Evolutionary conservation across 495 filamentous ascomycete species (phyloP).

Genomic region (Ascobolus immersus): DNA sequence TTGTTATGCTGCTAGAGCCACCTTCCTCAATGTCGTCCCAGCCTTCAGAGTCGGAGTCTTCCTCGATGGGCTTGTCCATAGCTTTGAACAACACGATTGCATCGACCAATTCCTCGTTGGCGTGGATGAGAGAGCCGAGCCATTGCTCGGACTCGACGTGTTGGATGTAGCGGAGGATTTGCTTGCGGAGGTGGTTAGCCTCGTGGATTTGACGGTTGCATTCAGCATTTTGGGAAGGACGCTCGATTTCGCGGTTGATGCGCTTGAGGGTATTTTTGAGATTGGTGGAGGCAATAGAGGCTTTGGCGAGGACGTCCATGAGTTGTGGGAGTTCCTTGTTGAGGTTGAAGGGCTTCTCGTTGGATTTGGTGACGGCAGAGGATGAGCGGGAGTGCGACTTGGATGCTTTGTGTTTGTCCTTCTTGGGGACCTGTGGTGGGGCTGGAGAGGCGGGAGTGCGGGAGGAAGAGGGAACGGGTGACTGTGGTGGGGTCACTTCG

Average conservation of each 20-base stretch:
- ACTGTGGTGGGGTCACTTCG: constrained; percentile 1
- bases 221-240: constrained; percentile 60
- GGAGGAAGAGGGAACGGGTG: constrained; percentile 6
- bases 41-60: constrained; percentile 83
- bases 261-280: constrained; percentile 67
- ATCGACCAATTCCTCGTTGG: constrained; percentile 67
- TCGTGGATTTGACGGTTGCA: constrained; percentile 54
- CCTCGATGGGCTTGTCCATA: constrained; percentile 80
- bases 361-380: constrained; percentile 18
- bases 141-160: constrained; percentile 60
- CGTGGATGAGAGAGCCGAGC: constrained; percentile 53
- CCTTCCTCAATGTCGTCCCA: constrained; percentile 31
- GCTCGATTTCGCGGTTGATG: constrained; percentile 71
- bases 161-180: constrained; percentile 72
- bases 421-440: constrained; percentile 14
- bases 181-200: constrained; percentile 61
- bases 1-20: constrained; percentile 24
- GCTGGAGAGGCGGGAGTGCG: constrained; percentile 13
- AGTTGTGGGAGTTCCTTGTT: constrained; percentile 71
- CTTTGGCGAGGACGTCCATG: constrained; percentile 54
- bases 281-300: constrained; percentile 73
- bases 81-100: constrained; percentile 87
- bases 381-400: constrained; percentile 10
- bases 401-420: constrained; percentile 18
- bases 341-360: constrained; percentile 44